Evolutionary conservation across 108 stramenopile genomes (phyloP).

Genomic region (Nitzschia inconspicua): DNA sequence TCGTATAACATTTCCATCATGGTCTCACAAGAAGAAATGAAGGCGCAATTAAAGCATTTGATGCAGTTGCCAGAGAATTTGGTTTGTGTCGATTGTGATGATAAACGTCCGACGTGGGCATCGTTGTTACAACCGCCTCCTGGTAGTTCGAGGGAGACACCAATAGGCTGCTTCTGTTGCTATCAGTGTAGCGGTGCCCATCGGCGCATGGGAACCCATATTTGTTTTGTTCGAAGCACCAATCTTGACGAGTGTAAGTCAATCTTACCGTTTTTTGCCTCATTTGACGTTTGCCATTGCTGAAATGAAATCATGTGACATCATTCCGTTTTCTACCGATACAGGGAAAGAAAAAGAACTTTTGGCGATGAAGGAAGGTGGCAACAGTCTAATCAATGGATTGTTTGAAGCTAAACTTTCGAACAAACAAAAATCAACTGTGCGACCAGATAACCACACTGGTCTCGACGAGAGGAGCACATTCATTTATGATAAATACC

Average conservation of each 20-base stretch:
- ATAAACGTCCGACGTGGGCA: constrained; percentile 89
- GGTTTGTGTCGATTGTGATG: constrained; percentile 76
- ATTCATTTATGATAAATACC: constrained; percentile 30
- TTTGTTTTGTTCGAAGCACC: constrained; percentile 87
- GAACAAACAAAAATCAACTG: not conserved
- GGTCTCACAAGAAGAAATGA: constrained; percentile 24
- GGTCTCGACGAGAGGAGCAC: constrained; percentile 13
- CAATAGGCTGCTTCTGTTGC: constrained; percentile 74
- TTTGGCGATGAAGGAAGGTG: constrained; percentile 62
- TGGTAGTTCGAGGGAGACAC: constrained; percentile 21
- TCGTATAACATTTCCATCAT: constrained; percentile 11
- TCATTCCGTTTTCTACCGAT: too few relatives aligned
- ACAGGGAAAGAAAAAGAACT: constrained; percentile 70
- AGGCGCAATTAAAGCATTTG: constrained; percentile 42
- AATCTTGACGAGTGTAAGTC: constrained; percentile 71
- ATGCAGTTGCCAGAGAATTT: constrained; percentile 67
- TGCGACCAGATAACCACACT: constrained; percentile 20
- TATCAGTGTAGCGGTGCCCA: constrained; percentile 93
- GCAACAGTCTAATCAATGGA: constrained; percentile 55
- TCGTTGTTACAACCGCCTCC: constrained; percentile 70
- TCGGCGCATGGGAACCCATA: constrained; percentile 90
- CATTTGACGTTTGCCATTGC: not conserved
- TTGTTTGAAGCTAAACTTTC: constrained; percentile 50
- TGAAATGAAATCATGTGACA: not conserved
- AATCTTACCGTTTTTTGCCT: not conserved